These are phyloP conservation scores for Calycina herbarum DNA, from an alignment of 2,329 filamentous ascomycete genomes.

Conservation along the genomic window DNA sequence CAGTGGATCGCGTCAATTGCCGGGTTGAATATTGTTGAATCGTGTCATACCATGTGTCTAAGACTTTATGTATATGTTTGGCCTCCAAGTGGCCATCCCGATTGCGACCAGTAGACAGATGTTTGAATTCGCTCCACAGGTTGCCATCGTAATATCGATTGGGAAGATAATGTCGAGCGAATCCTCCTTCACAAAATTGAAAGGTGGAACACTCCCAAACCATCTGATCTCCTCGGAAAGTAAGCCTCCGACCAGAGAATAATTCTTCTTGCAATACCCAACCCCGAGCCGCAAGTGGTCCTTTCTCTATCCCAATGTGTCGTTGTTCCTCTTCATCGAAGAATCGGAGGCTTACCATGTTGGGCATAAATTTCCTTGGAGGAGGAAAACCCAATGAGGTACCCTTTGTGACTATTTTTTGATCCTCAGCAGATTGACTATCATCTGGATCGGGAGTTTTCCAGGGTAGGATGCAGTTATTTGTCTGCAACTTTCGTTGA, in stretches of 20 bases:
- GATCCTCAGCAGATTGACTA: background rate
- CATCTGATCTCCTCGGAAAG: conserved; percentile 1
- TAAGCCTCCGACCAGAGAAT: conserved; percentile 6
- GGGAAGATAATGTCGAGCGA: background rate
- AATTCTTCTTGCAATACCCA: conserved; percentile 13
- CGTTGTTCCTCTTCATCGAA: background rate
- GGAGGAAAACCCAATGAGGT: background rate
- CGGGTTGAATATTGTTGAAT: background rate
- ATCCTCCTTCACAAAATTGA: background rate
- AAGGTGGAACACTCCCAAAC: conserved; percentile 3
- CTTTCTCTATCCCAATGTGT: background rate
- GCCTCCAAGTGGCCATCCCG: background rate
- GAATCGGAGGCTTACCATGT: background rate
- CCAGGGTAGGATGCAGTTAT: background rate
- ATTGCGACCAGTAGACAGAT: background rate
- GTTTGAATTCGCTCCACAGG: background rate
- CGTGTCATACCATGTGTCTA: background rate
- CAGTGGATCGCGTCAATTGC: background rate
- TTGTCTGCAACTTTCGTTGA: background rate
- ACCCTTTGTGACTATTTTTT: background rate
- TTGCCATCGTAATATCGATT: background rate
- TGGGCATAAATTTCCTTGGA: background rate
- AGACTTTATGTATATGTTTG: background rate
- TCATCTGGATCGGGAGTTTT: background rate
- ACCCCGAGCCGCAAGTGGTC: background rate